Conservation (phyloP, 2,329 filamentous ascomycete species). For the Drechslerella stenobrocha region DNA sequence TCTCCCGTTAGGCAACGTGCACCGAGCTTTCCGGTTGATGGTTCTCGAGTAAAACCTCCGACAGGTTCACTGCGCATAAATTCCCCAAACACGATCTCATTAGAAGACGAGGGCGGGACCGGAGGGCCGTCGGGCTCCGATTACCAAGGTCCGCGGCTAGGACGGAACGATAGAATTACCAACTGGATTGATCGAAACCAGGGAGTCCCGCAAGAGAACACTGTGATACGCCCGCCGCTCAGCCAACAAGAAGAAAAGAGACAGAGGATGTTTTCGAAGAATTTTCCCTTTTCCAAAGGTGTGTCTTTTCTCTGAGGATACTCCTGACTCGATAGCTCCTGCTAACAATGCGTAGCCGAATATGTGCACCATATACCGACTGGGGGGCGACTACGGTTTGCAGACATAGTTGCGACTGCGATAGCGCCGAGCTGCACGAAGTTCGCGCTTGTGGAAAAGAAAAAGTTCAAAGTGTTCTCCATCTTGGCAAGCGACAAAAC, state of each 20-base stretch:
- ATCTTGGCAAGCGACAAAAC: conserved; percentile 43
- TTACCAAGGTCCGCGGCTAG: conserved; percentile 17
- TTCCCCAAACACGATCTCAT: conserved; percentile 27
- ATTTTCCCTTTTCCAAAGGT: conserved; percentile 49
- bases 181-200: conserved; percentile 46
- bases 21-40: conserved; percentile 34
- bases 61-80: conserved; percentile 33
- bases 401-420: conserved; percentile 41
- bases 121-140: conserved; percentile 30
- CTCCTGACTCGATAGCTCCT: neutral
- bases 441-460: conserved; percentile 39
- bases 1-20: conserved; percentile 27
- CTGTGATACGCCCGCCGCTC: conserved; percentile 38
- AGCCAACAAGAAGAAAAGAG: conserved; percentile 35
- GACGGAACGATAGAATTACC: conserved; percentile 32
- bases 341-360: conserved; percentile 34
- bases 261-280: conserved; percentile 42
- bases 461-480: conserved; percentile 47
- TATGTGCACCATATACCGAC: conserved; percentile 47
- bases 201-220: conserved; percentile 40
- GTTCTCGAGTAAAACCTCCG: conserved; percentile 10
- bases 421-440: conserved; percentile 45
- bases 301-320: neutral
- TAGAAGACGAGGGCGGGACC: conserved; percentile 31
- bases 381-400: conserved; percentile 29